These are phyloP conservation scores for Diplodia scrobiculata DNA, from an alignment of 2,329 filamentous ascomycete genomes.

Conservation along the genomic window DNA sequence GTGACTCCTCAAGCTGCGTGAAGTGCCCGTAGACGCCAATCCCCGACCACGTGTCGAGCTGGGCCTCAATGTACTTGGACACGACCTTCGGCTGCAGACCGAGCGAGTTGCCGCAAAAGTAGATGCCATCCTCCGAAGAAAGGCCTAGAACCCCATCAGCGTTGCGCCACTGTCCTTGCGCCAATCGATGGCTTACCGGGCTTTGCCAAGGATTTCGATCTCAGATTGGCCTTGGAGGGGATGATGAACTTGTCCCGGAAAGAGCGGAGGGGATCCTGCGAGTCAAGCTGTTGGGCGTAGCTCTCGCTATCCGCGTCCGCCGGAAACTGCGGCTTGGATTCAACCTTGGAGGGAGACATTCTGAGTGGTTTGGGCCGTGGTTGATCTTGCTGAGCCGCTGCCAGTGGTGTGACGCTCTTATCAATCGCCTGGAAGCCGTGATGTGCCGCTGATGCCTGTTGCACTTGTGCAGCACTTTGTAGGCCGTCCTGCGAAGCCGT, in stretches of 20 bases:
- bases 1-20: conserved; percentile 27
- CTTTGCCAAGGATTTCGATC: conserved; percentile 14
- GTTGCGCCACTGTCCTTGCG: background rate
- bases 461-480: conserved; percentile 3
- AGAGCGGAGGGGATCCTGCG: conserved; percentile 26
- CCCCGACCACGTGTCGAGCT: conserved; percentile 30
- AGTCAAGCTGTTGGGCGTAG: conserved; percentile 21
- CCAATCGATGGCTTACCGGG: background rate
- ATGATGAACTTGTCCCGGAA: conserved; percentile 28
- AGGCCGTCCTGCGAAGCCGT: background rate
- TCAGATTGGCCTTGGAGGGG: conserved; percentile 25
- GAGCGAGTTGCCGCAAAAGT: conserved; percentile 32
- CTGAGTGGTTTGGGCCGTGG: background rate
- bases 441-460: conserved; percentile 2
- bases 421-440: conserved; percentile 2
- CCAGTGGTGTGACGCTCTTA: conserved; percentile 22
- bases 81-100: conserved; percentile 29
- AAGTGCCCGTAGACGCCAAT: conserved; percentile 30
- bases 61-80: conserved; percentile 27
- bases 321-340: conserved; percentile 24
- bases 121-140: conserved; percentile 25
- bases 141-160: background rate
- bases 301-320: conserved; percentile 20
- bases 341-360: conserved; percentile 25
- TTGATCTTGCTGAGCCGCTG: conserved; percentile 6